A percentile compares a stretch with the other conserved stretches of the same genome.
These are phyloP conservation scores for Iris macrosiphon DNA, from an alignment of 106 monocot species.

Conservation along the genomic window DNA sequence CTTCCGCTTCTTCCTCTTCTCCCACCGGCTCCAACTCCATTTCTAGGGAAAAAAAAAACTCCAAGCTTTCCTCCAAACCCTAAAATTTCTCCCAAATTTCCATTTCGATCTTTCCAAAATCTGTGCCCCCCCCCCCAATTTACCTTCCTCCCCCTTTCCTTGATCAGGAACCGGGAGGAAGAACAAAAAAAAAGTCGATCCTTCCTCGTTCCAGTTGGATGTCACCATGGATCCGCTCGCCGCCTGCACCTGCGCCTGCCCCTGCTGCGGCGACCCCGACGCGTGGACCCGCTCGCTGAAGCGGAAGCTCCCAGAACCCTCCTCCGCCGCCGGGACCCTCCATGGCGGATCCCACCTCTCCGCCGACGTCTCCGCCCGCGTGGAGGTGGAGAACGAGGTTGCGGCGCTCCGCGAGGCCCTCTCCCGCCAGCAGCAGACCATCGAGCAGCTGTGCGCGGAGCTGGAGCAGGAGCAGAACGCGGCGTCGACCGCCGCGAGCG, in stretches of 20 bases:
- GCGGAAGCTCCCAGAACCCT: not conserved
- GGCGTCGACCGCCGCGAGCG: slow-evolving; percentile 24
- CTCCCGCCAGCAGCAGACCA: slow-evolving; percentile 16
- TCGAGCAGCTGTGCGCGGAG: slow-evolving; percentile 20
- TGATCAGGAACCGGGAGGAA: too few relatives aligned
- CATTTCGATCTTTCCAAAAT: too few relatives aligned
- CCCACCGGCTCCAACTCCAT: too few relatives aligned
- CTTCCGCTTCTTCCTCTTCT: too few relatives aligned
- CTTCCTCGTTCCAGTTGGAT: too few relatives aligned
- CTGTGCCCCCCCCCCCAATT: too few relatives aligned
- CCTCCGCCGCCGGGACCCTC: not conserved
- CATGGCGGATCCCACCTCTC: not conserved
- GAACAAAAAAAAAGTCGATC: too few relatives aligned
- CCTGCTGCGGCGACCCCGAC: not conserved
- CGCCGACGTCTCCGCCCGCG: slow-evolving; percentile 6
- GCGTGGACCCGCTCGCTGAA: slow-evolving; percentile 3
- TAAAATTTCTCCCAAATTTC: too few relatives aligned
- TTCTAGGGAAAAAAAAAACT: too few relatives aligned
- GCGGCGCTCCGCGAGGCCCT: slow-evolving; percentile 20
- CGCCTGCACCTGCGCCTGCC: slow-evolving; percentile 8
- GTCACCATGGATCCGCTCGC: slow-evolving; percentile 2
- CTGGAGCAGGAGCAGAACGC: slow-evolving; percentile 39
- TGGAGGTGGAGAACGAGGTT: slow-evolving; percentile 20
- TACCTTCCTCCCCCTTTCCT: too few relatives aligned
- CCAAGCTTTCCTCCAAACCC: too few relatives aligned